These are phyloP conservation scores for Termitomyces sp. DNA, from an alignment of 768 basidiomycete genomes.

Conservation along the genomic window DNA sequence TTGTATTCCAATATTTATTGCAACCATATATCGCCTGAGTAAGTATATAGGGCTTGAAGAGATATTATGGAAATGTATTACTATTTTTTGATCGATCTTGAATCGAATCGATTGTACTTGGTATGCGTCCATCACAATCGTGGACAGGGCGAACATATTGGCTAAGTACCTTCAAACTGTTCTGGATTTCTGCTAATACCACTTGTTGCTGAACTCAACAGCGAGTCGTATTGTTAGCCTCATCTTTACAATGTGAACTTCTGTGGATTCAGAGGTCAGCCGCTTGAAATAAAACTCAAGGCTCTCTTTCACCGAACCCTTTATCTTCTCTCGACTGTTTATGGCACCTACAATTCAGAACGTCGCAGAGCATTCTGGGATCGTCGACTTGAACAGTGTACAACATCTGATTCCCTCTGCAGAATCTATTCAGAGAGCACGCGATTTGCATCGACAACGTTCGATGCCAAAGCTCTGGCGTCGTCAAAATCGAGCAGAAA, in stretches of 20 bases:
- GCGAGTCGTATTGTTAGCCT: neutral
- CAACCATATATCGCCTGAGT: no score
- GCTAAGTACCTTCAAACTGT: neutral
- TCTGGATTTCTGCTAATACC: neutral
- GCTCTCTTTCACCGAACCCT: neutral
- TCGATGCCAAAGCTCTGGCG: neutral
- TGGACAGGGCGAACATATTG: neutral
- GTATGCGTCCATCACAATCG: neutral
- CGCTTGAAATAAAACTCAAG: neutral
- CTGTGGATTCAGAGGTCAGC: constrained; percentile 3
- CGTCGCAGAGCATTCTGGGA: neutral
- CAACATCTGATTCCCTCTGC: neutral
- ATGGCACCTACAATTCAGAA: constrained; percentile 10
- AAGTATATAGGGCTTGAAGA: no score
- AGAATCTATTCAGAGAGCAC: neutral
- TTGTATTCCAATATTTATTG: neutral
- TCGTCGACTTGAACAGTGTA: neutral
- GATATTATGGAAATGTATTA: no score
- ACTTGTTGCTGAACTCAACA: neutral
- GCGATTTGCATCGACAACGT: neutral
- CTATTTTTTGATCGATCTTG: no score
- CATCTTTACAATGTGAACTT: neutral
- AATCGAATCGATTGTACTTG: no score
- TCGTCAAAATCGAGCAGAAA: constrained; percentile 5
- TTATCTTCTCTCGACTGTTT: neutral